Evolutionary conservation across 805 yeast species (phyloP).

Genomic region (Torulaspora delbrueckii): DNA sequence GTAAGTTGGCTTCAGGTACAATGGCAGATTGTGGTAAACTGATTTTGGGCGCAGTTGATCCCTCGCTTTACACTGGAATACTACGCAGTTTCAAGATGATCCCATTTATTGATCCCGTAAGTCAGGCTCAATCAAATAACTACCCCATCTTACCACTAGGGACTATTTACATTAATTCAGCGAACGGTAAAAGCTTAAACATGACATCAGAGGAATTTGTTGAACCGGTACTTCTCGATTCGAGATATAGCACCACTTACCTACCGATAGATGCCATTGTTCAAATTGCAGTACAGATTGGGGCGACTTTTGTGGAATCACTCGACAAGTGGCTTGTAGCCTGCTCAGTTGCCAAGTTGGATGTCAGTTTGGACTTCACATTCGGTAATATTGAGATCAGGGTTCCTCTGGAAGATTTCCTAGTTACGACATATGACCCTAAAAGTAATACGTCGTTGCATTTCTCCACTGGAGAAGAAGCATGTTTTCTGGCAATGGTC

Average conservation of each 20-base stretch:
- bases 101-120: conserved; percentile 35
- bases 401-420: conserved; percentile 47
- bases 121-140: conserved; percentile 27
- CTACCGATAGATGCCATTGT: conserved; percentile 55
- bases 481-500: conserved; percentile 51
- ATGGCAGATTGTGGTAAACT: conserved; percentile 34
- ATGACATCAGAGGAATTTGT: conserved; percentile 37
- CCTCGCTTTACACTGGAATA: conserved; percentile 42
- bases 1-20: conserved; percentile 1
- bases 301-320: conserved; percentile 53
- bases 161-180: conserved; percentile 42
- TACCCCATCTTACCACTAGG: conserved; percentile 47
- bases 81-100: conserved; percentile 48
- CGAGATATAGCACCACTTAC: conserved; percentile 45
- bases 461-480: conserved; percentile 50
- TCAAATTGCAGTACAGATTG: conserved; percentile 61
- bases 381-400: conserved; percentile 49
- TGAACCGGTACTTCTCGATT: conserved; percentile 55
- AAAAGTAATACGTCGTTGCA: conserved; percentile 37
- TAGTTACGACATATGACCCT: conserved; percentile 37
- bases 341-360: conserved; percentile 46
- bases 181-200: conserved; percentile 37
- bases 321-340: conserved; percentile 55
- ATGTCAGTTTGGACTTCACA: conserved; percentile 49
- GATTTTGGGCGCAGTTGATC: conserved; percentile 57